Percentiles rank a stretch among this genome's conserved stretches.
phyloP scores from a whole-genome alignment of 352 stramenopile genomes.

The Aphanomyces invadans region DNA sequence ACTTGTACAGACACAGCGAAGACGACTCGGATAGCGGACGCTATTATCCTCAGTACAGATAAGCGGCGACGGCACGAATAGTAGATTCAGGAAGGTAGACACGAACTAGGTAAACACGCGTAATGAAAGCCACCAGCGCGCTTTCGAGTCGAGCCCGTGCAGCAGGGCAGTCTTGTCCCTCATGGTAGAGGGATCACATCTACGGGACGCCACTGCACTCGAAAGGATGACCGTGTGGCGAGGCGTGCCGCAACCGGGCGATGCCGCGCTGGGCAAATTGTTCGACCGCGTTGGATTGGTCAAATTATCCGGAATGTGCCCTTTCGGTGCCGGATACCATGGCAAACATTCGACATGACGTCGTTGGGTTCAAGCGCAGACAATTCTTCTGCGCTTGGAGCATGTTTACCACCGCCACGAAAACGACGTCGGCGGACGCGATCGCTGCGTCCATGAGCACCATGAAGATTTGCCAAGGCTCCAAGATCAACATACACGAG shows the following conservation, averaged over 20 bases:
- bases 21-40: not conserved
- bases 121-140: too few species aligned
- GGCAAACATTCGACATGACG: not conserved
- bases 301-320: not conserved
- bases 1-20: not conserved
- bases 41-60: constrained; percentile 16
- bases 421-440: not conserved
- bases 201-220: not conserved
- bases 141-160: too few species aligned
- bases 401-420: constrained; percentile 12
- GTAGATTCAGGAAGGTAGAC: not conserved
- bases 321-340: not conserved
- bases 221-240: too few species aligned
- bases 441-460: constrained; percentile 29
- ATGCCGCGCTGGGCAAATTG: too few species aligned
- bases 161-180: too few species aligned
- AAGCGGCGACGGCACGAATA: not conserved
- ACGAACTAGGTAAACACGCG: not conserved
- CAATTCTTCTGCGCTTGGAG: too few species aligned
- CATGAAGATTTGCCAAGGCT: constrained; percentile 30
- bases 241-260: too few species aligned
- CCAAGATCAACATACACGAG: constrained; percentile 17
- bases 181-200: not conserved
- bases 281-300: not conserved
- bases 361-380: too few species aligned